Evolutionary conservation across 1,139 yeast genomes (phyloP), one percentile per base, ranked within the genome.

Genomic region (Zygosaccharomyces pseudobailii): DNA sequence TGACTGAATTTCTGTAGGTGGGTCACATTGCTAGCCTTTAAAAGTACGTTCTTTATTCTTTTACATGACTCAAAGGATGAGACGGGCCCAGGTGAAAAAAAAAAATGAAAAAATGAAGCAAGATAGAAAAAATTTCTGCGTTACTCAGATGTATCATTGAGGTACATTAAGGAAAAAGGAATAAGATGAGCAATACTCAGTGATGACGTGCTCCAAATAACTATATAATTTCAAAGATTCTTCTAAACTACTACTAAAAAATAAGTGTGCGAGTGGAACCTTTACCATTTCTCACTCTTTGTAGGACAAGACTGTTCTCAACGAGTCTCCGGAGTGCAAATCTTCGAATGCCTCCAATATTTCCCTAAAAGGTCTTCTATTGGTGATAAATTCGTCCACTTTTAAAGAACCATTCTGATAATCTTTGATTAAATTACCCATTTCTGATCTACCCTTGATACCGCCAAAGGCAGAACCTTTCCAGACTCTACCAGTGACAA

Each of bases 391-490:
- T 67, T 92, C 96, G 62, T 90, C 96, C 52, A 94, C 96, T 75
- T 86, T 88, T 65, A 92, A 77, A 59, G 76, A 78, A 57, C 97
- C 97, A 36, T 73, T 70, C 74, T 87, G 70, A 71, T 90, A 92
- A 67, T 87, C 90, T 51, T 88, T 83, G 49, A 92, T 96, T 53
- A 90, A 77, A 20, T 84, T 89, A 46, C 96, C 97, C 74, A 92
- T 80, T 74, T 92, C 96, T 40, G 96, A 67, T 75, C 97, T 85
- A 66, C 98, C 98, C 75, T 92, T 92, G 67, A 92, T 90, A 67
- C 97, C 98, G 64, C 98, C 98, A 60, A 88, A 92, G 17, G 98
- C 98, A 63, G 96, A 88, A 60, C 98, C 98, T 70, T 81, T 87
- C 97, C 98, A 92, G 45, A 87, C 95, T 73, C 98, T 84, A 61